These are phyloP conservation scores for Polyplosphaeria fusca DNA, from an alignment of 495 filamentous ascomycete species.

Conservation along the genomic window DNA sequence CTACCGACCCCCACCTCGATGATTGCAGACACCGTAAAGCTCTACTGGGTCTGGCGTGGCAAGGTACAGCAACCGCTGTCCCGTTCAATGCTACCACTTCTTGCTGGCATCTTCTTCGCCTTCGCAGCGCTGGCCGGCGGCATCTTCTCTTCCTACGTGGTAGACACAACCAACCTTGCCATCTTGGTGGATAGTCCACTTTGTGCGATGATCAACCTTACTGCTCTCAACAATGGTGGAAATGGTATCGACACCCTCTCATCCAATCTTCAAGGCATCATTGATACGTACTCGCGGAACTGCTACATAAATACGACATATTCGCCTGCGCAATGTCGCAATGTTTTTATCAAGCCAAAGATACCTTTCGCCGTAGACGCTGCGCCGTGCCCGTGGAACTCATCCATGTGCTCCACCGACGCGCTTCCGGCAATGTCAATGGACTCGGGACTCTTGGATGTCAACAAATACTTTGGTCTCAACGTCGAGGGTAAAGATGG, in stretches of 20 bases:
- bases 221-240: too few species aligned
- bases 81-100: neutral
- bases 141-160: neutral
- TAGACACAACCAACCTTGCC: neutral
- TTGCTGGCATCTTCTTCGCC: neutral
- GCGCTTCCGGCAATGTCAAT: neutral
- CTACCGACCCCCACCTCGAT: conserved; percentile 1
- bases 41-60: neutral
- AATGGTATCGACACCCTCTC: too few species aligned
- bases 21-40: conserved; percentile 4
- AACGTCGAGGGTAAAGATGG: neutral
- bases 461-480: neutral
- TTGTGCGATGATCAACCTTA: neutral
- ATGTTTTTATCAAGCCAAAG: neutral
- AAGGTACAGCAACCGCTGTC: neutral
- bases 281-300: neutral
- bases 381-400: neutral
- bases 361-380: neutral
- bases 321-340: neutral
- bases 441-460: conserved; percentile 3
- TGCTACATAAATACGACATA: neutral
- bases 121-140: neutral
- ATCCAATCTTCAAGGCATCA: neutral
- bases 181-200: neutral
- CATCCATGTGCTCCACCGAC: neutral